These are phyloP conservation scores for Zalaria sp. DNA, from an alignment of 2,329 filamentous ascomycete genomes.

Conservation along the genomic window DNA sequence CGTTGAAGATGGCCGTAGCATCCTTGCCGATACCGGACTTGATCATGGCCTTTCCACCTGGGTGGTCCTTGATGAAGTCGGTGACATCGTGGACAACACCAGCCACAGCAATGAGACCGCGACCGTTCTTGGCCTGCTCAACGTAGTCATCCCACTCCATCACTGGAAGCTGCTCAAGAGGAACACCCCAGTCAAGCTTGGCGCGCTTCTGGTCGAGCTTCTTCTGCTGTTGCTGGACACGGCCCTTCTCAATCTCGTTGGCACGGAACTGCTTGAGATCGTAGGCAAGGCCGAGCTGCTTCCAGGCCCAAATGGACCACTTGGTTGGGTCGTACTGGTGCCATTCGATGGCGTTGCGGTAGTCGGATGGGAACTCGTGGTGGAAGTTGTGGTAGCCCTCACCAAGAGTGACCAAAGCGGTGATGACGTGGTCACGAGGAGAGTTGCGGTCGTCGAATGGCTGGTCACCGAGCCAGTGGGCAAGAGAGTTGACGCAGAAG, in stretches of 20 bases:
- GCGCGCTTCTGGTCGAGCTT: slow-evolving; percentile 80
- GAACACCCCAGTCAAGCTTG: slow-evolving; percentile 72
- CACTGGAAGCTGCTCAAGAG: slow-evolving; percentile 72
- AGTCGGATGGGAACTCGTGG: slow-evolving; percentile 87
- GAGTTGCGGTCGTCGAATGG: slow-evolving; percentile 89
- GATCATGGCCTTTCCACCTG: slow-evolving; percentile 82
- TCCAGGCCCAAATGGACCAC: slow-evolving; percentile 76
- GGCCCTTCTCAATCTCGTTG: slow-evolving; percentile 88
- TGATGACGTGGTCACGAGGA: slow-evolving; percentile 76
- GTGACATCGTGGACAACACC: slow-evolving; percentile 78
- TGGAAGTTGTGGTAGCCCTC: slow-evolving; percentile 95
- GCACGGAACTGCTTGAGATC: slow-evolving; percentile 82
- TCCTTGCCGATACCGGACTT: slow-evolving; percentile 72
- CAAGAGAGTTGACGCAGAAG: slow-evolving; percentile 84
- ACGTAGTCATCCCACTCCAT: slow-evolving; percentile 80
- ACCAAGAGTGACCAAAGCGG: slow-evolving; percentile 69
- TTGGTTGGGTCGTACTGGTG: slow-evolving; percentile 87
- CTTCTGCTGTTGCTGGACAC: slow-evolving; percentile 80
- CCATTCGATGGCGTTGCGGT: slow-evolving; percentile 85
- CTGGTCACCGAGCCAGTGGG: slow-evolving; percentile 84
- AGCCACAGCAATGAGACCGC: slow-evolving; percentile 61
- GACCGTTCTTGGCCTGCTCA: slow-evolving; percentile 61
- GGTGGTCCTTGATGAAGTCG: slow-evolving; percentile 77
- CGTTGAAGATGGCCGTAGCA: slow-evolving; percentile 82
- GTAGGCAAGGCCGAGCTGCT: slow-evolving; percentile 69